A percentile compares a stretch with the other conserved stretches of the same genome.
Conservation (phyloP, 2,329 filamentous ascomycete genomes). For the Dryadomyces quercivorus region DNA sequence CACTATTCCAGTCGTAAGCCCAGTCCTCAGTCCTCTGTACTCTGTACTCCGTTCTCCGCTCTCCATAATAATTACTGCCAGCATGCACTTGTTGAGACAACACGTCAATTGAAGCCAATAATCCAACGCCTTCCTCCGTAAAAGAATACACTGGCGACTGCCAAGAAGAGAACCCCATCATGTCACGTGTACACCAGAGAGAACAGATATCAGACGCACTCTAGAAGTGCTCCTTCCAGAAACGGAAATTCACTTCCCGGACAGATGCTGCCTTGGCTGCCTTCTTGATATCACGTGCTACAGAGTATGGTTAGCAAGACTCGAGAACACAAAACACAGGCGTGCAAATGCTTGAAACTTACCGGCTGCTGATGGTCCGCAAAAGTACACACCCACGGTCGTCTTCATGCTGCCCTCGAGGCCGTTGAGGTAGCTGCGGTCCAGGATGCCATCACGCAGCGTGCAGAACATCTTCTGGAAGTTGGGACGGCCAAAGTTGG, state of each 20-base stretch:
- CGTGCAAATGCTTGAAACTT: constrained; percentile 17
- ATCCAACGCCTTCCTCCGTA: too few relatives aligned
- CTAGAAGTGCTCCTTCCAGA: constrained; percentile 95
- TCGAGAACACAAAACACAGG: neutral
- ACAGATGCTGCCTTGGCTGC: constrained; percentile 63
- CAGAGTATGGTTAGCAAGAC: constrained; percentile 24
- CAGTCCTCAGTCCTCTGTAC: too few relatives aligned
- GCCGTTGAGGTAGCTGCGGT: constrained; percentile 75
- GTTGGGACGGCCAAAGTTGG: constrained; percentile 90
- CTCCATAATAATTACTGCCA: too few relatives aligned
- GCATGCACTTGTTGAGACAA: too few relatives aligned
- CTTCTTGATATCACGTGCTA: constrained; percentile 70
- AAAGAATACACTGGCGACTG: too few relatives aligned
- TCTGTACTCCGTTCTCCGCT: too few relatives aligned
- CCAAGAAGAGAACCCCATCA: too few relatives aligned
- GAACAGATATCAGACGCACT: neutral
- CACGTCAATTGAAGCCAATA: too few relatives aligned
- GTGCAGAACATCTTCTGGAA: constrained; percentile 67
- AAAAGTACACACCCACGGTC: constrained; percentile 95
- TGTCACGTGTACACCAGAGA: neutral
- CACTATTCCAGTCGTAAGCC: too few relatives aligned
- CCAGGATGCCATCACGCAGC: constrained; percentile 79
- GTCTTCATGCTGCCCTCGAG: constrained; percentile 66
- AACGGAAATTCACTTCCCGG: constrained; percentile 80
- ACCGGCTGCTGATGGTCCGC: constrained; percentile 67